Percentiles rank a stretch among this genome's conserved stretches.
phyloP scores from a whole-genome alignment of 2,329 filamentous ascomycete species.

The Botrytis sinoallii region DNA sequence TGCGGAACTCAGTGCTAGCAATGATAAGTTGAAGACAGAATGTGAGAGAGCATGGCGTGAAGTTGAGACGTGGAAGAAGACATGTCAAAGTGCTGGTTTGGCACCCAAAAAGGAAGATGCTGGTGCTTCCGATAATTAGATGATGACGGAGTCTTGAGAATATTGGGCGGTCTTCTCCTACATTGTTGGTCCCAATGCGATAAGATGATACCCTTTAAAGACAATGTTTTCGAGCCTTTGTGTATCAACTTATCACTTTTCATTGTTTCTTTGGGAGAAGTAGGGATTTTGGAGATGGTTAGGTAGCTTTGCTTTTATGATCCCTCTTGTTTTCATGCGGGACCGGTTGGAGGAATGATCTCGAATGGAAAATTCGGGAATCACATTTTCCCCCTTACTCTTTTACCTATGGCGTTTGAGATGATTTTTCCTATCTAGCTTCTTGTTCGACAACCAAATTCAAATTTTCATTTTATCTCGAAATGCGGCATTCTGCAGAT shows the following conservation, averaged over 20 bases:
- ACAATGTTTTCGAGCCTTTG: conserved; percentile 31
- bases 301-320: conserved; percentile 16
- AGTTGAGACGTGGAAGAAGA: conserved; percentile 74
- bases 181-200: conserved; percentile 29
- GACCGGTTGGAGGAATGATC: background rate
- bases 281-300: conserved; percentile 15
- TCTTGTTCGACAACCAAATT: background rate
- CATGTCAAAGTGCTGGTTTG: conserved; percentile 59
- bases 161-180: conserved; percentile 30
- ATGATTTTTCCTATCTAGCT: background rate
- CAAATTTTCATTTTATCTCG: background rate
- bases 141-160: conserved; percentile 28
- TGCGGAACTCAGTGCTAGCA: conserved; percentile 79
- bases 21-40: conserved; percentile 81
- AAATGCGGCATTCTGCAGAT: background rate
- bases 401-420: conserved; percentile 3
- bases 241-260: conserved; percentile 33
- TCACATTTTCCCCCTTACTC: background rate
- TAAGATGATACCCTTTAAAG: conserved; percentile 35
- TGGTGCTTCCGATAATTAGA: conserved; percentile 32
- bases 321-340: background rate
- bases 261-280: conserved; percentile 14
- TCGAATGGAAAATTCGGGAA: background rate
- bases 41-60: conserved; percentile 76
- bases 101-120: conserved; percentile 46